These are phyloP conservation scores for Eutrema japonicum DNA, from an alignment of 345 rosid species.

Conservation along the genomic window DNA sequence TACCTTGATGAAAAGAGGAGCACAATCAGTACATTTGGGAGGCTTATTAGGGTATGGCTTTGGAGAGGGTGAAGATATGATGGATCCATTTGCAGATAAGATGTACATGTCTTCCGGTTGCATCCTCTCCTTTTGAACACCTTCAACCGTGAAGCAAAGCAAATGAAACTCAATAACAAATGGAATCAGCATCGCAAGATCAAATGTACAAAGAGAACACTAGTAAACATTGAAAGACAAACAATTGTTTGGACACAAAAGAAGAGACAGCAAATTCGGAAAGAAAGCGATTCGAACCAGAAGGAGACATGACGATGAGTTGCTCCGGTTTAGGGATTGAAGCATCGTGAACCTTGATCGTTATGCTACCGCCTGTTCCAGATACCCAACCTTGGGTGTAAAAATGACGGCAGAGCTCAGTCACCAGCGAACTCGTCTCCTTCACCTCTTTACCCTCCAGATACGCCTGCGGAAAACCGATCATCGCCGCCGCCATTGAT, in stretches of 20 bases:
- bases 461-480: slow-evolving; percentile 65
- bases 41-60: slow-evolving; percentile 86
- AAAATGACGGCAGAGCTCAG: slow-evolving; percentile 90
- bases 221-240: not conserved
- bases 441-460: slow-evolving; percentile 62
- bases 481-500: slow-evolving; percentile 47
- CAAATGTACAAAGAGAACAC: not conserved
- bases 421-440: slow-evolving; percentile 63
- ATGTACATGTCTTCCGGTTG: slow-evolving; percentile 89
- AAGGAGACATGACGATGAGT: slow-evolving; percentile 95
- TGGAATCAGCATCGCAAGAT: not conserved
- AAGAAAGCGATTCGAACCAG: slow-evolving; percentile 53
- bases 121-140: slow-evolving; percentile 99
- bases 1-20: slow-evolving; percentile 90
- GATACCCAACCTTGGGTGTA: slow-evolving; percentile 93
- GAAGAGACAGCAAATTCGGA: too few relatives aligned
- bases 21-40: slow-evolving; percentile 92
- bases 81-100: slow-evolving; percentile 67
- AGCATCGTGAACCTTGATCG: slow-evolving; percentile 79
- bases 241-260: not conserved
- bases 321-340: slow-evolving; percentile 70
- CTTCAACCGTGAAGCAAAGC: slow-evolving; percentile 44
- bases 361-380: slow-evolving; percentile 95
- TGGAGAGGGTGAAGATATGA: slow-evolving; percentile 71
- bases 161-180: not conserved